Base-by-base conservation (phyloP, 148 eudicot genomes). In the Arctostaphylos glauca region DNA sequence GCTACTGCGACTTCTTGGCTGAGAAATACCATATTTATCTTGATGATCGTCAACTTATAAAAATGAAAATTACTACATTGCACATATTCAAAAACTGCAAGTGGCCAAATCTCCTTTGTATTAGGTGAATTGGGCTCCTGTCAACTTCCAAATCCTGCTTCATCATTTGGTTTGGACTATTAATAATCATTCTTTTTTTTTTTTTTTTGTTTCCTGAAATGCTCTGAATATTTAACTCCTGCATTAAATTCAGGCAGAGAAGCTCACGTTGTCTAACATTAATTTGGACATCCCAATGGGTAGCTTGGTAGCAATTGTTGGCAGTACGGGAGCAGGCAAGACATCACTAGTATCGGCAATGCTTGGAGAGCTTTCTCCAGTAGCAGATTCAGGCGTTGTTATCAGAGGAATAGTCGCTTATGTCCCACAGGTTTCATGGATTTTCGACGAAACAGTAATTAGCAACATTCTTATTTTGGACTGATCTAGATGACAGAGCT, bases 381-480 rank as follows among this genome's bases (percentile, higher is more conserved):
- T 86, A 55, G 88, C 92, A 43, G 92, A 91, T 85, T 81, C 94
- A 60, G 83, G 78, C 81, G 94, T 93, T 56, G 86, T 89, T 81
- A 83, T 96, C 23, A 92, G 98, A 93, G 99, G 99, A 86, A 81
- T 86, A 67, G 99, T 87, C 81, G 94, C 99, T 43, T 96, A 92
- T 88, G 98, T 96, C 58, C 92, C 99, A 25, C 99, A 96, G 91
- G 95, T 96, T 83, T 96, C 99, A 54, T 96, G 99, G 99, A 96
- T 96, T 83, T 96, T 94, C 87, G 94, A 96, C 90, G 98, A 97
- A 62, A 96, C 99, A 50, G 99, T 96, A 86, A 88, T 97, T 91
- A 48, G 31, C 64, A 47, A 4, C 62, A 58, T 77, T 7, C 10
- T 84, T 73, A 5, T 83, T 31, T 53, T 68, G 31, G 46, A n/a